Percentiles rank a stretch among this genome's conserved stretches.
These are phyloP conservation scores for Cyclotella sp. DNA, from an alignment of 108 stramenopile genomes.

Conservation along the genomic window DNA sequence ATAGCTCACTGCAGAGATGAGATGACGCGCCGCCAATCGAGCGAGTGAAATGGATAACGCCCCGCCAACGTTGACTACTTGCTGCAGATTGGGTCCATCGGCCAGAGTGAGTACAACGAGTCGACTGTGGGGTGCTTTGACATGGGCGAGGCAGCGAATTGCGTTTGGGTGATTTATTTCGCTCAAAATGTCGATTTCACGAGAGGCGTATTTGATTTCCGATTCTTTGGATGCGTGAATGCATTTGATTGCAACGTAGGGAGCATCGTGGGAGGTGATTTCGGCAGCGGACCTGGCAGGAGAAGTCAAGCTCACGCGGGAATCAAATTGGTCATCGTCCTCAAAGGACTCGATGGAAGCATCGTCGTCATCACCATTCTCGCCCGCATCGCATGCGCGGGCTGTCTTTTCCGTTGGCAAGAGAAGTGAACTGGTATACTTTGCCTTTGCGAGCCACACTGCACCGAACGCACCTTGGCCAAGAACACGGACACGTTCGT, in stretches of 20 bases:
- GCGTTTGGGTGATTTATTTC: slow-evolving; percentile 81
- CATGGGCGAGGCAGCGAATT: slow-evolving; percentile 65
- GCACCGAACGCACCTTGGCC: slow-evolving; percentile 76
- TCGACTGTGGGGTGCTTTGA: slow-evolving; percentile 51
- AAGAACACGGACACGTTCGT: slow-evolving; percentile 74
- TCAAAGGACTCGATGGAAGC: slow-evolving; percentile 40
- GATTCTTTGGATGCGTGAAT: slow-evolving; percentile 76
- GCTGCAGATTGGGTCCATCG: slow-evolving; percentile 70
- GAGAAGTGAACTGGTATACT: neutral
- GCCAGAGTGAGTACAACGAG: slow-evolving; percentile 72
- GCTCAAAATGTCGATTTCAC: slow-evolving; percentile 76
- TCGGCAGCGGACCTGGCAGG: neutral
- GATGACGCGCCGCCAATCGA: slow-evolving; percentile 68
- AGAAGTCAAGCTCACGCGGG: neutral
- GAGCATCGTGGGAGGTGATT: neutral
- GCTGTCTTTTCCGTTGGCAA: neutral
- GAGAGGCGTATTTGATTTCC: slow-evolving; percentile 71
- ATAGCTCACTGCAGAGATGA: slow-evolving; percentile 81
- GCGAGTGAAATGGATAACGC: slow-evolving; percentile 74
- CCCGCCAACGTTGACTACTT: slow-evolving; percentile 69
- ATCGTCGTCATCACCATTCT: slow-evolving; percentile 35
- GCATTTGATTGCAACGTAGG: slow-evolving; percentile 79
- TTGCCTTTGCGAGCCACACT: slow-evolving; percentile 78
- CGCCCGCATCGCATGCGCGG: neutral
- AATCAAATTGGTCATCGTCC: slow-evolving; percentile 14